Evolutionary conservation across 345 rosid species (phyloP), one percentile per base, ranked within the genome.

Genomic region (Salix dunnii): DNA sequence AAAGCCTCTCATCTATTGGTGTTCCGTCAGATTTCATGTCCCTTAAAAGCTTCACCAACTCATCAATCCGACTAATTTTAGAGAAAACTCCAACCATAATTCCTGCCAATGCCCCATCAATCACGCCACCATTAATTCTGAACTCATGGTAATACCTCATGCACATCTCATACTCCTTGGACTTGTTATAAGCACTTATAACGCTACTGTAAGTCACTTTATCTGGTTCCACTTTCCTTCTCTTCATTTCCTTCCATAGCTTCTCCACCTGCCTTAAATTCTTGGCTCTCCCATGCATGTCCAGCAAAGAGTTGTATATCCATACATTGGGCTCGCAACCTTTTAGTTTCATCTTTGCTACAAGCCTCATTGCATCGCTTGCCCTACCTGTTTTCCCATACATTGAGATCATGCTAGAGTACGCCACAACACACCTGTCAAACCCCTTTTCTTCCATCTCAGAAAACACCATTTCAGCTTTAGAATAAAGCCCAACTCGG

Each of bases 1-100:
- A 87, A 21, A 94, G 94, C 88, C 97, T 79, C 20, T 76, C 85
- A 80, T 94, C 97, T 2, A 92, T 78, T 67, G 48, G 68, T 2
- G 90, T 89, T 38, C 93, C 89, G 76, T 89, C 91, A 8, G 76
- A 72, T 75, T 82, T 90, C 88, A 92, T 90, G 78, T 92, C 96
- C 72, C 81, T 84, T 81, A 94, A 71, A 74, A 94, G 89, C 87
- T 85, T 90, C 84, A 92, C 70, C 75, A 94, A 77, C 85, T 91
- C 94, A 42, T 90, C 90, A 2, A 92, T 72, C 78, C 84, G 81
- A 25, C 91, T 85, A 10, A 86, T 84, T 83, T 94, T 94, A 3
- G 97, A 91, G 86, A 91, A 90, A 30, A 94, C 92, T 9, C 96
- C 90, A 3, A 92, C 92, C 96, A 92, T 92, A 68, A 91, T 88